A percentile compares a stretch with the other conserved stretches of the same genome.
Evolutionary conservation across 2,329 filamentous ascomycete genomes (phyloP).

Genomic region (Penicillium sp.): DNA sequence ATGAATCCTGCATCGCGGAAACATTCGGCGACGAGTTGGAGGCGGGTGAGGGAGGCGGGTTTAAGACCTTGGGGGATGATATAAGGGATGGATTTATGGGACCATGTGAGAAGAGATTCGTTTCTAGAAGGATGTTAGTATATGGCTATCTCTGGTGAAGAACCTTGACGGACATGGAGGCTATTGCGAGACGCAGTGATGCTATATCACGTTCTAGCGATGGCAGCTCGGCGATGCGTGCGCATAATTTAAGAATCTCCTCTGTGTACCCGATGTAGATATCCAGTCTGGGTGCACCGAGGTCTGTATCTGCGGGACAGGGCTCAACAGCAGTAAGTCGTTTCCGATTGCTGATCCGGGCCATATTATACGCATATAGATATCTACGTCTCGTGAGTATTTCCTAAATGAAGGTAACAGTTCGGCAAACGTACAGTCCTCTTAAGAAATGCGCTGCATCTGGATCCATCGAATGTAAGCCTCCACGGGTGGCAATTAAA

Average conservation of each 20-base stretch:
- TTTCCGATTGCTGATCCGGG: constrained; percentile 34
- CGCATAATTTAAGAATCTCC: constrained; percentile 35
- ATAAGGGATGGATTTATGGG: constrained; percentile 26
- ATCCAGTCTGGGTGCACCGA: constrained; percentile 32
- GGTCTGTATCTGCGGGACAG: constrained; percentile 21
- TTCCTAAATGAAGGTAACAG: no score
- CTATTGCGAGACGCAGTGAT: constrained; percentile 27
- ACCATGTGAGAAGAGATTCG: constrained; percentile 33
- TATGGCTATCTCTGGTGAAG: not conserved
- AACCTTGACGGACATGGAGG: constrained; percentile 28
- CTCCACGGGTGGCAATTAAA: constrained; percentile 35
- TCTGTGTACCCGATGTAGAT: constrained; percentile 42
- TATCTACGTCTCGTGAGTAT: constrained; percentile 26
- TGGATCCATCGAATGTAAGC: constrained; percentile 28
- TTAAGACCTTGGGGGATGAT: constrained; percentile 35
- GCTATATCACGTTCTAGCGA: constrained; percentile 19
- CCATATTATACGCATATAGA: constrained; percentile 36
- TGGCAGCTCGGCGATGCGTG: constrained; percentile 34
- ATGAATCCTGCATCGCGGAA: constrained; percentile 40
- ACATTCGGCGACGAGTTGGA: constrained; percentile 38
- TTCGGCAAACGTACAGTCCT: constrained; percentile 31
- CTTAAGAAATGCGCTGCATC: constrained; percentile 35
- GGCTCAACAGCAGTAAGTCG: constrained; percentile 16
- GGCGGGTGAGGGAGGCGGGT: constrained; percentile 27
- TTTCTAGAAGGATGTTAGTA: constrained; percentile 26